These are phyloP conservation scores for Excoecaria agallocha DNA, from an alignment of 345 rosid species.

Conservation along the genomic window DNA sequence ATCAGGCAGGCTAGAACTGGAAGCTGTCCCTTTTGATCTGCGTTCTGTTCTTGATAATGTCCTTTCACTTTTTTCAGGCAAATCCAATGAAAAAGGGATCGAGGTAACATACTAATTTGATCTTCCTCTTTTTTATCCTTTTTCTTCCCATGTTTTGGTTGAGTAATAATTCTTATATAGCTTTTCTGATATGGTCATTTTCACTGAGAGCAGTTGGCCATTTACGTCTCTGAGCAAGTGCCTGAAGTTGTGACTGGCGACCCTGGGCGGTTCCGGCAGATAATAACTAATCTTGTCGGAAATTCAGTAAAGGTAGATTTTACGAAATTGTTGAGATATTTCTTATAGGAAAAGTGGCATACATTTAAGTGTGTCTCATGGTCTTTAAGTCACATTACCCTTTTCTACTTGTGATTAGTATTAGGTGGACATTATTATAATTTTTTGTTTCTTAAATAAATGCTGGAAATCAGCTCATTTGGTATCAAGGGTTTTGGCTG, in stretches of 20 bases:
- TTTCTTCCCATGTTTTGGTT: slow-evolving; percentile 8
- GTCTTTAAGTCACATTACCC: not conserved
- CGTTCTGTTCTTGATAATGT: slow-evolving; percentile 69
- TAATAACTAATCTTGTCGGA: slow-evolving; percentile 90
- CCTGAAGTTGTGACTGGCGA: slow-evolving; percentile 86
- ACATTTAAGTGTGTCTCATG: not conserved
- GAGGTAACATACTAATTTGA: slow-evolving; percentile 49
- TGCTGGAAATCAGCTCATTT: not conserved
- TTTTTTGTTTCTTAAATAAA: slow-evolving; percentile 1
- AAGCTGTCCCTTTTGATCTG: slow-evolving; percentile 79
- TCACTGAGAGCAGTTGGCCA: slow-evolving; percentile 61
- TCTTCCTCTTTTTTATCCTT: not conserved
- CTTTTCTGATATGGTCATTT: slow-evolving; percentile 21
- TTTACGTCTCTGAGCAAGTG: slow-evolving; percentile 74
- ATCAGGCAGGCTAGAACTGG: slow-evolving; percentile 92
- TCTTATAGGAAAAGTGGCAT: not conserved
- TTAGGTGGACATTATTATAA: not conserved
- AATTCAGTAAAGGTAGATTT: slow-evolving; percentile 81
- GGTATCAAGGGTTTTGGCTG: slow-evolving; percentile 2
- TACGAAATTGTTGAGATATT: not conserved
- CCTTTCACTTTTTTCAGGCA: slow-evolving; percentile 68
- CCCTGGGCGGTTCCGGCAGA: slow-evolving; percentile 78
- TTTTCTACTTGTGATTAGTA: not conserved
- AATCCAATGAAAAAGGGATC: slow-evolving; percentile 65
- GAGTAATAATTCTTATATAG: slow-evolving; percentile 13